Evolutionary conservation across 176 grass and related monocot genomes (phyloP).

Genomic region (Urochloa ruziziensis): DNA sequence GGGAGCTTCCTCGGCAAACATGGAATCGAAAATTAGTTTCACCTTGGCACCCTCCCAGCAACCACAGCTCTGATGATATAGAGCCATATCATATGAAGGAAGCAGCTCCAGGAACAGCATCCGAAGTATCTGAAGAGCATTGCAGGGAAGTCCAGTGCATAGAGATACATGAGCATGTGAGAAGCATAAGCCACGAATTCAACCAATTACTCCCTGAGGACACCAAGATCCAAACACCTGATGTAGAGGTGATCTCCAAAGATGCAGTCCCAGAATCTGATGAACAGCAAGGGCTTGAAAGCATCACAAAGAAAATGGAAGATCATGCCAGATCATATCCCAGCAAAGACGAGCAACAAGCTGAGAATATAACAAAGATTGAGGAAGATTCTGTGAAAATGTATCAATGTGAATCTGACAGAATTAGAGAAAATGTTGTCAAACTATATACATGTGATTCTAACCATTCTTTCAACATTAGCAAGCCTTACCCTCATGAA

Average conservation of each 20-base stretch:
- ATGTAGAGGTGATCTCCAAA: slow-evolving; percentile 38
- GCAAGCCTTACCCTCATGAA: slow-evolving; percentile 32
- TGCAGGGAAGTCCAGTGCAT: slow-evolving; percentile 94
- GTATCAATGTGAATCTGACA: slow-evolving; percentile 34
- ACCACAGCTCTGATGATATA: slow-evolving; percentile 45
- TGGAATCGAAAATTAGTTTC: slow-evolving; percentile 25
- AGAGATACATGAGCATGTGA: slow-evolving; percentile 56
- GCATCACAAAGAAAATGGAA: slow-evolving; percentile 39
- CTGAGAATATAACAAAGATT: slow-evolving; percentile 14
- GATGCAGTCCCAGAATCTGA: slow-evolving; percentile 19
- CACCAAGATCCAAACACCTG: slow-evolving; percentile 44
- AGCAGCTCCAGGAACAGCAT: slow-evolving; percentile 27
- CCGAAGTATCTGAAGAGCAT: slow-evolving; percentile 64
- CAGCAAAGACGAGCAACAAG: slow-evolving; percentile 30
- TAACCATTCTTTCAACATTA: slow-evolving; percentile 21
- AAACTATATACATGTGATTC: slow-evolving; percentile 39
- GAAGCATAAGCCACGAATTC: slow-evolving; percentile 43
- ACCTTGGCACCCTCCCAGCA: slow-evolving; percentile 45
- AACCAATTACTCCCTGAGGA: slow-evolving; percentile 41
- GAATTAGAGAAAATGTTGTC: slow-evolving; percentile 20
- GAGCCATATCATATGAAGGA: slow-evolving; percentile 45
- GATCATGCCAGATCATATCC: slow-evolving; percentile 17
- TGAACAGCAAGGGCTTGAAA: slow-evolving; percentile 21
- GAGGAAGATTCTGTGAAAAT: slow-evolving; percentile 28
- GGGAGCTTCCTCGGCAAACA: slow-evolving; percentile 28